A percentile compares a stretch with the other conserved stretches of the same genome.
These are phyloP conservation scores for Yamadazyma ubonensis DNA, from an alignment of 805 yeast species.

Conservation along the genomic window DNA sequence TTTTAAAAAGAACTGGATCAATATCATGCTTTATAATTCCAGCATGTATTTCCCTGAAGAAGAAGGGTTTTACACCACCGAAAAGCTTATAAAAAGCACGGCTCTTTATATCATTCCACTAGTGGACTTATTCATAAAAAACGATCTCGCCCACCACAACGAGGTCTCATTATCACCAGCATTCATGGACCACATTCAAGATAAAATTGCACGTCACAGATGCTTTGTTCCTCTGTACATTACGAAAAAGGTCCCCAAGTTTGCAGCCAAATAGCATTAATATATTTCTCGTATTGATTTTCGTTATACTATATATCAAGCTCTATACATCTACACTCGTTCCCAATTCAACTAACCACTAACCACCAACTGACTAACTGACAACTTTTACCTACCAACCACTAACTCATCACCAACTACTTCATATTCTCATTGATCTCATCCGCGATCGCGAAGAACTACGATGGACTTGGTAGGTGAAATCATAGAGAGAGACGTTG, in stretches of 20 bases:
- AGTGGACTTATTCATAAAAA: constrained; percentile 18
- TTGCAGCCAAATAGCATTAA: constrained; percentile 7
- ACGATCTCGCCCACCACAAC: not conserved
- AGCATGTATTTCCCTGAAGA: constrained; percentile 6
- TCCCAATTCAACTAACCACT: not conserved
- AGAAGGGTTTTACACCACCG: constrained; percentile 10
- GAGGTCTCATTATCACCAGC: constrained; percentile 9
- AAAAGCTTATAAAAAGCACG: constrained; percentile 17
- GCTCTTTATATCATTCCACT: constrained; percentile 22
- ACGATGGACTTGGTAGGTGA: constrained; percentile 70
- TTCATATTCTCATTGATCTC: too few relatives aligned
- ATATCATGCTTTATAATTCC: constrained; percentile 21
- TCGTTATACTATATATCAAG: not conserved
- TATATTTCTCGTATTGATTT: not conserved
- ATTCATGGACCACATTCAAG: constrained; percentile 15
- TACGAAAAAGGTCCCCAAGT: constrained; percentile 1
- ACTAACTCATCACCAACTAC: too few relatives aligned
- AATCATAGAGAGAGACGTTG: constrained; percentile 60
- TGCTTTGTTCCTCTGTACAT: constrained; percentile 20
- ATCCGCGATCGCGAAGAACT: not conserved
- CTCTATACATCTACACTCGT: not conserved
- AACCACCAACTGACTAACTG: too few relatives aligned
- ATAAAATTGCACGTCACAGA: constrained; percentile 16
- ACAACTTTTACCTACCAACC: too few relatives aligned
- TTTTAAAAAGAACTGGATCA: constrained; percentile 32